These are phyloP conservation scores for Emmonsiellopsis sp. DNA, from an alignment of 2,329 filamentous ascomycete genomes.

Conservation along the genomic window DNA sequence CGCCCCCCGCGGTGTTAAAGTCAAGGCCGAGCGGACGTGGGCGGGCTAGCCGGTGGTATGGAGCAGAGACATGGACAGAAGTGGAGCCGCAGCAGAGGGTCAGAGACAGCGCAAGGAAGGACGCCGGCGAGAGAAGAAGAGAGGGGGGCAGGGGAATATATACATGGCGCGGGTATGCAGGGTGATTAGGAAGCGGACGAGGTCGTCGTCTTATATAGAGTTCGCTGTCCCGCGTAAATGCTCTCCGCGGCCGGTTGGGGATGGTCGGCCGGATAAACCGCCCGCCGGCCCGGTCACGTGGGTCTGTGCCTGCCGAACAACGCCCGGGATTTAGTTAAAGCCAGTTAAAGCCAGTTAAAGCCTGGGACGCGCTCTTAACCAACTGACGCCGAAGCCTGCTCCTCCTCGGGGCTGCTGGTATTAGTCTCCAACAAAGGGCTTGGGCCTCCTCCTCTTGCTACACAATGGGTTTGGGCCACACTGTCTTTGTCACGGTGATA, in stretches of 20 bases:
- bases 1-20: background rate
- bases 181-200: background rate
- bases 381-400: background rate
- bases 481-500: background rate
- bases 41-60: background rate
- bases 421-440: background rate
- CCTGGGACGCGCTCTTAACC: background rate
- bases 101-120: background rate
- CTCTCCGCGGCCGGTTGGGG: background rate
- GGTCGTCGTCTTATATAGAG: conserved; percentile 1
- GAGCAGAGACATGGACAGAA: background rate
- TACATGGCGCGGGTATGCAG: background rate
- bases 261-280: background rate
- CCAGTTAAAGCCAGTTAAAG: conserved; percentile 1
- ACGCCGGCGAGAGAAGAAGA: conserved; percentile 1
- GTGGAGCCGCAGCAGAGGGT: background rate
- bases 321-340: background rate
- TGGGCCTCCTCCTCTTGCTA: background rate
- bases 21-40: background rate
- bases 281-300: background rate
- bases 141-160: conserved; percentile 1
- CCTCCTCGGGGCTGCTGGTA: background rate
- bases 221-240: too few relatives aligned
- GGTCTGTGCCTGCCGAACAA: background rate
- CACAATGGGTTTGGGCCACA: background rate